Base-by-base conservation (phyloP, 2,329 filamentous ascomycete genomes). In the Exophiala viscosa region DNA sequence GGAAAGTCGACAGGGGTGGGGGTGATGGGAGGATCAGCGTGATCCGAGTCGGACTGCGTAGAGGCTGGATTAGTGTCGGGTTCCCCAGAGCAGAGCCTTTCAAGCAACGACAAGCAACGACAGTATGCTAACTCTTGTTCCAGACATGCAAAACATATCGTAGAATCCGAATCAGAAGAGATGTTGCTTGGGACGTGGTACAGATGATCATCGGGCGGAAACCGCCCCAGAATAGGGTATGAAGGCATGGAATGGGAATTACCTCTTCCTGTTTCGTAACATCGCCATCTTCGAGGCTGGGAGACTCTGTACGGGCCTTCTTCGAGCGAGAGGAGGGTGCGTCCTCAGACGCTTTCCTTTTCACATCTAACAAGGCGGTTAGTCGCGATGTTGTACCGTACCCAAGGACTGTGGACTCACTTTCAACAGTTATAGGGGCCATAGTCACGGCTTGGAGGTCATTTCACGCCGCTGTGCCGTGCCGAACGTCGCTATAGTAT, bases 1-100 rank as follows among this genome's bases (percentile, higher is more conserved):
- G 90, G 90, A 64, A 93, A 96, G 1, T 88, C 88, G 33, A 95
- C 89, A 14, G 84, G 81, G 61, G 84, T 84, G 60, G 80, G 77
- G 5, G 69, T 70, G 17, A 69, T 67, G 54, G 79, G 79, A 64
- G 81, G 81, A 13, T 77, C 73, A 6, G 72, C 40, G 20, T 53
- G 81, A 13, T 77, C 73, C 6, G 72, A 41, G 14, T 53, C 56
- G 40, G 56, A 56, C 52, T 59, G 50, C 23, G 35, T 13, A 49
- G n/a, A 20, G 6, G 23, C 5, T 14, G 28, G 8, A 28, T 57
- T 53, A 57, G 44, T 32, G 10, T 53, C 32, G n/a, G 14, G 28
- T 35, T 41, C 28, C 44, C 28, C 48, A 55, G 13, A 34, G 15
- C 14, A 11, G 14, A 23, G 38, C 15, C 11, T 4, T 20, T 28